Percentiles rank a stretch among this genome's conserved stretches.
These are phyloP conservation scores for Colletotrichum sidae DNA, from an alignment of 2,329 filamentous ascomycete species.

Conservation along the genomic window DNA sequence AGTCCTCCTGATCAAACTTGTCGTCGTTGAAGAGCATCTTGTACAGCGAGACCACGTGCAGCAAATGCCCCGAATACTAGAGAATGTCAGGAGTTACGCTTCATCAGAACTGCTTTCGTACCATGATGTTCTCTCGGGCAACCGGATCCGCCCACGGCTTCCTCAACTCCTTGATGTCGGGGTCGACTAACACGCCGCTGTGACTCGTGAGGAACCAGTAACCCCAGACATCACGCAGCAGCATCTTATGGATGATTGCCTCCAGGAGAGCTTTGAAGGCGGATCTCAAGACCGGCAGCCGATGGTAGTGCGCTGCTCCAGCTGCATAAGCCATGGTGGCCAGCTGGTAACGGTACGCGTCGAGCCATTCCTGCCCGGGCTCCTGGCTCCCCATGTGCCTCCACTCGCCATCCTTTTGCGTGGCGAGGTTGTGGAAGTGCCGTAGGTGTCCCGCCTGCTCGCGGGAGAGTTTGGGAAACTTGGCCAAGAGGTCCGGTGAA, in stretches of 20 bases:
- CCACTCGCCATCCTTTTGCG: slow-evolving; percentile 46
- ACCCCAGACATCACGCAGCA: slow-evolving; percentile 54
- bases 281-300: slow-evolving; percentile 47
- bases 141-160: slow-evolving; percentile 56
- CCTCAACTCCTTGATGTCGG: slow-evolving; percentile 50
- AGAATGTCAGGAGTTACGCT: background rate
- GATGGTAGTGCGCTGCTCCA: slow-evolving; percentile 52
- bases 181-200: slow-evolving; percentile 48
- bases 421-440: slow-evolving; percentile 49
- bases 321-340: slow-evolving; percentile 54
- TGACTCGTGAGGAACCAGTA: slow-evolving; percentile 56
- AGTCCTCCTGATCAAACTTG: slow-evolving; percentile 47
- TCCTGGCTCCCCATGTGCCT: slow-evolving; percentile 48
- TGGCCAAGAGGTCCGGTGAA: slow-evolving; percentile 18
- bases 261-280: slow-evolving; percentile 49
- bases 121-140: slow-evolving; percentile 51
- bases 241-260: slow-evolving; percentile 53
- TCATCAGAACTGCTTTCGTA: background rate
- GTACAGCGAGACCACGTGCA: slow-evolving; percentile 53
- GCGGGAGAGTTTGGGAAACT: slow-evolving; percentile 35
- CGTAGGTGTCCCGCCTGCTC: slow-evolving; percentile 49
- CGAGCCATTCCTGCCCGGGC: slow-evolving; percentile 50
- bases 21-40: slow-evolving; percentile 56
- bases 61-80: slow-evolving; percentile 52
- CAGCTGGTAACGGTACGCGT: slow-evolving; percentile 53